Percentiles rank a stretch among this genome's conserved stretches.
Evolutionary conservation across 164 flowering plant species (phyloP).

Genomic region (Vitis rupestris): DNA sequence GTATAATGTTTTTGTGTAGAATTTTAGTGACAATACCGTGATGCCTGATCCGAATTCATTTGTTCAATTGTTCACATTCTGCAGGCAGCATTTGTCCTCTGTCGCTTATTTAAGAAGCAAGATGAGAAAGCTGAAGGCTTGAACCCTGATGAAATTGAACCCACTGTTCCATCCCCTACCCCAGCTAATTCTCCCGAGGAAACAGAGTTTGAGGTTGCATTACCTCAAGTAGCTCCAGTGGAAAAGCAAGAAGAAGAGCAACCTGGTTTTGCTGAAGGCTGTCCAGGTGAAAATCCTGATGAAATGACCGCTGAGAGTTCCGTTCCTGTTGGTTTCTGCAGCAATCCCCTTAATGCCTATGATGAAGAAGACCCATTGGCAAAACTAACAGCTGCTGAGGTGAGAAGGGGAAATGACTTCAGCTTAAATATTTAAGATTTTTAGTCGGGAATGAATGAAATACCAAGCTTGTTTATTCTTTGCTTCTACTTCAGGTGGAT

Average conservation of each 20-base stretch:
- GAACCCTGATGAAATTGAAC: conserved; percentile 47
- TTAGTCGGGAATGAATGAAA: background rate
- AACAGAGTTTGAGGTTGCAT: conserved; percentile 27
- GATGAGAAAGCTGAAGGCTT: conserved; percentile 44
- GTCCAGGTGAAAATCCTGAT: conserved; percentile 19
- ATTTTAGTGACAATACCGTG: background rate
- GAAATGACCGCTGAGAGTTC: conserved; percentile 11
- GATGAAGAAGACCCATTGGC: conserved; percentile 26
- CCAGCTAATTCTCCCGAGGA: conserved; percentile 32
- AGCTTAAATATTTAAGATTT: background rate
- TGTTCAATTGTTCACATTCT: conserved; percentile 5
- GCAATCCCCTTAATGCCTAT: conserved; percentile 22
- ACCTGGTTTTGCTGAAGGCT: conserved; percentile 6
- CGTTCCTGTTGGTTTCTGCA: conserved; percentile 17
- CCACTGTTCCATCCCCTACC: conserved; percentile 37
- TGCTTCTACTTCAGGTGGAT: conserved; percentile 23
- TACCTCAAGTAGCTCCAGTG: conserved; percentile 21
- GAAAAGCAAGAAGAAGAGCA: conserved; percentile 15
- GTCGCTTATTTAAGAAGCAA: conserved; percentile 66
- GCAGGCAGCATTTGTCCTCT: conserved; percentile 68
- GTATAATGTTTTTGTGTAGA: too few species aligned
- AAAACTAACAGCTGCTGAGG: conserved; percentile 31
- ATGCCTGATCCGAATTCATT: background rate
- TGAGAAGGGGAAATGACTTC: conserved; percentile 10
- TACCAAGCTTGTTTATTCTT: background rate